Evolutionary conservation across 495 filamentous ascomycete species (phyloP).

Genomic region (Neurospora sp.): DNA sequence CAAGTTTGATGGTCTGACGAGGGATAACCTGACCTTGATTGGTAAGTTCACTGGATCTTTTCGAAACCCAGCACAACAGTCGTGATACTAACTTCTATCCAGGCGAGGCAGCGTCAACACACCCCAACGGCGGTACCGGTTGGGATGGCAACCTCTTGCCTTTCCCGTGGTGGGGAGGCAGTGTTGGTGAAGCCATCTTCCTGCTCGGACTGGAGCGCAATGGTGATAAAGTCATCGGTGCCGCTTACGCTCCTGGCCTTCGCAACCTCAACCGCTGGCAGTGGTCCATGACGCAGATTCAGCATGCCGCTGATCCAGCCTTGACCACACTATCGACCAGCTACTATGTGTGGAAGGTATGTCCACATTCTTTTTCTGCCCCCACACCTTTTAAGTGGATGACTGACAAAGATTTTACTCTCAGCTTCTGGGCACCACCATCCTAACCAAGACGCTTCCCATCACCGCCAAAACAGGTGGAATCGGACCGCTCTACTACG

Average conservation of each 20-base stretch:
- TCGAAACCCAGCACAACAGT: background rate
- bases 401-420: conserved; percentile 24
- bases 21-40: conserved; percentile 21
- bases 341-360: conserved; percentile 34
- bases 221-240: conserved; percentile 39
- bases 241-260: conserved; percentile 30
- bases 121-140: conserved; percentile 36
- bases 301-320: conserved; percentile 44
- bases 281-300: conserved; percentile 36
- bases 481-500: conserved; percentile 48
- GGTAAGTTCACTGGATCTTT: conserved; percentile 25
- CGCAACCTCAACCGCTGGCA: conserved; percentile 35
- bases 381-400: background rate
- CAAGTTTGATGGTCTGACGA: conserved; percentile 36
- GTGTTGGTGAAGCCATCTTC: conserved; percentile 56
- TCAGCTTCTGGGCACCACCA: conserved; percentile 41
- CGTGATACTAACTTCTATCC: background rate
- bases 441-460: conserved; percentile 46
- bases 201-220: conserved; percentile 61
- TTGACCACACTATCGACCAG: conserved; percentile 37
- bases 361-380: conserved; percentile 10
- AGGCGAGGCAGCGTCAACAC: conserved; percentile 49
- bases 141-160: conserved; percentile 31
- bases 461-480: conserved; percentile 30
- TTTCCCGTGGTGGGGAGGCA: conserved; percentile 45